These are phyloP conservation scores for Sicyos edulis DNA, from an alignment of 306 rosid species.

Conservation along the genomic window DNA sequence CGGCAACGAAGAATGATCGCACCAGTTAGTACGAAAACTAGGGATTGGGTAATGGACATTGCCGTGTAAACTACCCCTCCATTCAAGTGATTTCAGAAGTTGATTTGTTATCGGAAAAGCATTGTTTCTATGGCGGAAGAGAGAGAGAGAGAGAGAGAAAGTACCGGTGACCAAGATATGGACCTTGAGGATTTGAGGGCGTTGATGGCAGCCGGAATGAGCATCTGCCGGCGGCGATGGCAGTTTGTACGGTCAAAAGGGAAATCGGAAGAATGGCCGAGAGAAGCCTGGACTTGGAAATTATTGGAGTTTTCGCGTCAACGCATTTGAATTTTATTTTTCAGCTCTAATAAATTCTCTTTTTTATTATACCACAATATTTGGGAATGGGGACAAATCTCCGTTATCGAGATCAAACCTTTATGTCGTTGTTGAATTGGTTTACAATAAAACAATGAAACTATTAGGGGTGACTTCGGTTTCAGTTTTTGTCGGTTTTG, in stretches of 20 bases:
- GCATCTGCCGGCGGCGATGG: background rate
- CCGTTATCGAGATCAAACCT: too few species aligned
- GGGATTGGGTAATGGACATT: background rate
- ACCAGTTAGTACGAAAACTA: background rate
- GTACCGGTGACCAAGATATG: constrained; percentile 16
- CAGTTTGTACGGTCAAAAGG: background rate
- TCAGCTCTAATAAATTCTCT: too few species aligned
- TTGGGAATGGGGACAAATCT: too few species aligned
- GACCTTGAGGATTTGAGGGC: constrained; percentile 16
- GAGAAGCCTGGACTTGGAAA: background rate
- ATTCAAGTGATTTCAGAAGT: background rate
- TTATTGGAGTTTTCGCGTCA: too few species aligned
- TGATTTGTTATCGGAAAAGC: background rate
- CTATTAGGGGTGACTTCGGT: too few species aligned
- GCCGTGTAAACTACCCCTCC: background rate
- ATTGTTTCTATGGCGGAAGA: background rate
- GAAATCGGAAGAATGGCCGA: background rate
- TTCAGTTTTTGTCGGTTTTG: too few species aligned
- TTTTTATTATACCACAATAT: too few species aligned
- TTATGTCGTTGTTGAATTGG: too few species aligned
- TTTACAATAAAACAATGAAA: too few species aligned
- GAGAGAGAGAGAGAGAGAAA: background rate
- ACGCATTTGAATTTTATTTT: too few species aligned
- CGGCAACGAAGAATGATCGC: background rate
- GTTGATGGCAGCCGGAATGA: background rate